Conservation (phyloP, 1,284 basidiomycete genomes). For the Puccinia brachypodii region DNA sequence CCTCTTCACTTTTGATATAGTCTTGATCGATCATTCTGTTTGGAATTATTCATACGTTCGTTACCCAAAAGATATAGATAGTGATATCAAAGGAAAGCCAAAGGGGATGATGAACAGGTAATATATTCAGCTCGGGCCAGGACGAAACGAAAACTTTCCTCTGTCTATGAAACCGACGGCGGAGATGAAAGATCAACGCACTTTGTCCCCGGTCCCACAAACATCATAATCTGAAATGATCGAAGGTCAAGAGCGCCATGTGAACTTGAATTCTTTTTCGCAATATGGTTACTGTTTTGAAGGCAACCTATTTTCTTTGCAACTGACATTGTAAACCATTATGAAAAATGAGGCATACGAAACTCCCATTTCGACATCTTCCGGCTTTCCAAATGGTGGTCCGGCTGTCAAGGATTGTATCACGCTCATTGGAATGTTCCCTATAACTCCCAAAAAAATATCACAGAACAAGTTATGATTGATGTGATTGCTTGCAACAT, state of each 20-base stretch:
- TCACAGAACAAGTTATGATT: neutral
- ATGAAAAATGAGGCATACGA: conserved; percentile 36
- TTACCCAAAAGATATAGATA: no score
- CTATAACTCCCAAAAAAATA: neutral
- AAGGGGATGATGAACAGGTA: neutral
- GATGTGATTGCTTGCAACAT: neutral
- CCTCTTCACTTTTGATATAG: neutral
- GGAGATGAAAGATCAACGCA: neutral
- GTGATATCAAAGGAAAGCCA: no score
- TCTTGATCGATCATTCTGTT: conserved; percentile 20
- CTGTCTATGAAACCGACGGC: neutral
- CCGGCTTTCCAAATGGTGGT: conserved; percentile 33
- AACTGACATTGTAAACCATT: conserved; percentile 32
- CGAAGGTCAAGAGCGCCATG: neutral
- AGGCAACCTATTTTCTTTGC: neutral
- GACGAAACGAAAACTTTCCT: neutral
- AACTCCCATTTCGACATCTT: conserved; percentile 23
- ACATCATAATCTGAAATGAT: conserved; percentile 21
- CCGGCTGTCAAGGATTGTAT: conserved; percentile 21
- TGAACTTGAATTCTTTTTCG: neutral
- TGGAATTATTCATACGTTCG: no score
- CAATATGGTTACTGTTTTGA: neutral
- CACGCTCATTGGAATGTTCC: conserved; percentile 33
- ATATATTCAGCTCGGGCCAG: neutral
- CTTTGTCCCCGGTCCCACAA: conserved; percentile 36